Evolutionary conservation across 1,139 yeast genomes (phyloP), one percentile per base, ranked within the genome.

Genomic region (Protomyces inundatus): DNA sequence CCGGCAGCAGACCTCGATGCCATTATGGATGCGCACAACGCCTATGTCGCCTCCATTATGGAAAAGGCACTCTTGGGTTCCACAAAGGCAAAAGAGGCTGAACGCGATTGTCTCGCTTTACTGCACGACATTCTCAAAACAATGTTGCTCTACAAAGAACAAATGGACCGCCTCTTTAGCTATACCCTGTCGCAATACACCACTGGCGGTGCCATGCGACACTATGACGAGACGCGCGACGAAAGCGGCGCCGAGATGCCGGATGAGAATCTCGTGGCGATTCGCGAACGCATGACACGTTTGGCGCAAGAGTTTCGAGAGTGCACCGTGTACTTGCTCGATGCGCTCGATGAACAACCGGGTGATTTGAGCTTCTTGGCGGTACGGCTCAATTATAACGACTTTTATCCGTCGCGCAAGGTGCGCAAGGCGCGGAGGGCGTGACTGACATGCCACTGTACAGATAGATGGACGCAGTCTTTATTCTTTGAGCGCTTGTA

Each of bases 61-160:
- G 68, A 70, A 60, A 76, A 75, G 65, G 80, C 78, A 0, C 67
- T 77, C 52, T 70, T 77, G 3, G 77, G 77, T 0, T 73, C 76
- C 1, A 74, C 73, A 10, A 55, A 39, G 48, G 36, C 55, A 42
- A 64, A 51, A 16, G 67, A 67, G 10, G 60, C 58, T 9, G 69
- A 69, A 12, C 69, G 67, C 30, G 65, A 66, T 4, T 69, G 74
- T 23, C 72, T 74, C 67, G 73, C 73, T 4, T 73, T 71, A 61
- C 69, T 77, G 54, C 79, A 77, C 60, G 75, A 73, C 52, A 70
- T 76, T 30, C 67, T 77, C 40, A 75, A 75, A 64, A 67, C 66
- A 54, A 70, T 74, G 61, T 68, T 76, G 10, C 55, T 68, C n/a
- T 68, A 68, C 59, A 54, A 66, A n/a, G 69, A 69, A 14, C 60